Percentiles rank a stretch among this genome's conserved stretches.
phyloP scores from a whole-genome alignment of 106 monocot species.

The Dendrobium chrysotoxum region DNA sequence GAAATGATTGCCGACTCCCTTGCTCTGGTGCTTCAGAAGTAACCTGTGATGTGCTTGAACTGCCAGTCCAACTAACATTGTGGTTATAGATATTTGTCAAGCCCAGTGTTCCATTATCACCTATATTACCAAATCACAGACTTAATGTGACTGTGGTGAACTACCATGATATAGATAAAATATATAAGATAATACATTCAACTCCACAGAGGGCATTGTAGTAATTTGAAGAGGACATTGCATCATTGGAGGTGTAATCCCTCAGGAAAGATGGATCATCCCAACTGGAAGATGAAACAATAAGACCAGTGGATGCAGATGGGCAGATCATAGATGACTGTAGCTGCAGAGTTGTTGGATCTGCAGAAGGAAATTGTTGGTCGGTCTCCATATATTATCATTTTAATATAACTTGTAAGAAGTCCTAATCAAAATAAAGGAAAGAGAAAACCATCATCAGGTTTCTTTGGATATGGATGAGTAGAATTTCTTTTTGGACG shows the following conservation, averaged over 20 bases:
- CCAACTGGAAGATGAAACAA: slow-evolving; percentile 8
- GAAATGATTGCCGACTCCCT: slow-evolving; percentile 13
- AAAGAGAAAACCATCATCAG: slow-evolving; percentile 27
- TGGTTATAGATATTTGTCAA: slow-evolving; percentile 17
- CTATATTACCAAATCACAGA: slow-evolving; percentile 8
- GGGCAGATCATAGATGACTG: slow-evolving; percentile 22
- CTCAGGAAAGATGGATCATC: slow-evolving; percentile 21
- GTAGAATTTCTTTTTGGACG: slow-evolving; percentile 45
- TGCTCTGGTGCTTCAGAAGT: slow-evolving; percentile 11
- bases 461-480: slow-evolving; percentile 39
- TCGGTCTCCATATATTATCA: background rate
- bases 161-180: background rate
- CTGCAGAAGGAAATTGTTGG: slow-evolving; percentile 10
- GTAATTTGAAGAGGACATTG: slow-evolving; percentile 17
- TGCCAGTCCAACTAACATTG: slow-evolving; percentile 25
- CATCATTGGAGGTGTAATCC: slow-evolving; percentile 16
- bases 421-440: background rate
- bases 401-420: background rate
- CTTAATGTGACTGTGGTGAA: background rate
- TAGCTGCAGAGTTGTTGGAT: slow-evolving; percentile 17
- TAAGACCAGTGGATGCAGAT: slow-evolving; percentile 16
- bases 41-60: slow-evolving; percentile 15
- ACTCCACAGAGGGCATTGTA: slow-evolving; percentile 3
- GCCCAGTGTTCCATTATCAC: slow-evolving; percentile 13
- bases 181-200: slow-evolving; percentile 14